Conservation (phyloP, 176 grass and related monocot genomes). For the Oryza punctata region DNA sequence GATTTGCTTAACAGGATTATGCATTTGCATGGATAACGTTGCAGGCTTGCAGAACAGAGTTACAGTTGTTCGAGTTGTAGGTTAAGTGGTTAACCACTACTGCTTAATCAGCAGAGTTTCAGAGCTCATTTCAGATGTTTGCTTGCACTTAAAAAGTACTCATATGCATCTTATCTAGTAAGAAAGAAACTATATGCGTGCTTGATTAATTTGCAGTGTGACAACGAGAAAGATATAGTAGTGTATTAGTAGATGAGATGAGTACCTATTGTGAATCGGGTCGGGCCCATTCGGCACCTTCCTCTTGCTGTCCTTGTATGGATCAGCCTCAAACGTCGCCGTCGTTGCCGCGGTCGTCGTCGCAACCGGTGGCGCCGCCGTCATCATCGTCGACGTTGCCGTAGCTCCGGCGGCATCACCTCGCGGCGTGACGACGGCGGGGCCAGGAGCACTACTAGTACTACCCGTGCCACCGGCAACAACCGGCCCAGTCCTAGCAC, state of each 20-base stretch:
- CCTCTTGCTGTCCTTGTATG: conserved; percentile 58
- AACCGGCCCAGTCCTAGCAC: conserved; percentile 29
- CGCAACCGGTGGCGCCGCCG: background rate
- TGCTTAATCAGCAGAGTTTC: background rate
- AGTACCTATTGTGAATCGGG: conserved; percentile 58
- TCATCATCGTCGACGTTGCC: background rate
- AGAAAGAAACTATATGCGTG: background rate
- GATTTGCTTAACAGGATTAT: background rate
- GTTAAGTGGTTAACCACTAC: background rate
- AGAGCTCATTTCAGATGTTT: background rate
- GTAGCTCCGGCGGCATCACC: background rate
- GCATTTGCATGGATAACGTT: background rate
- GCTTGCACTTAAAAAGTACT: background rate
- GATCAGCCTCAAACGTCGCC: conserved; percentile 12
- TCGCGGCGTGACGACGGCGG: background rate
- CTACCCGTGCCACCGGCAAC: background rate
- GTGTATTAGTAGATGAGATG: background rate
- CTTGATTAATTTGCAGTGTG: background rate
- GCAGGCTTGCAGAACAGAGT: background rate
- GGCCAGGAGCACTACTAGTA: background rate
- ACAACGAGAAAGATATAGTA: too few relatives aligned
- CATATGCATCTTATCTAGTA: too few relatives aligned
- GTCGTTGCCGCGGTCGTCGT: background rate
- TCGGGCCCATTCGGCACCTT: conserved; percentile 89
- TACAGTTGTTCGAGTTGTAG: background rate